Percentiles rank a stretch among this genome's conserved stretches.
These are phyloP conservation scores for Rhodotorula graminis DNA, from an alignment of 768 basidiomycete genomes.

Conservation along the genomic window DNA sequence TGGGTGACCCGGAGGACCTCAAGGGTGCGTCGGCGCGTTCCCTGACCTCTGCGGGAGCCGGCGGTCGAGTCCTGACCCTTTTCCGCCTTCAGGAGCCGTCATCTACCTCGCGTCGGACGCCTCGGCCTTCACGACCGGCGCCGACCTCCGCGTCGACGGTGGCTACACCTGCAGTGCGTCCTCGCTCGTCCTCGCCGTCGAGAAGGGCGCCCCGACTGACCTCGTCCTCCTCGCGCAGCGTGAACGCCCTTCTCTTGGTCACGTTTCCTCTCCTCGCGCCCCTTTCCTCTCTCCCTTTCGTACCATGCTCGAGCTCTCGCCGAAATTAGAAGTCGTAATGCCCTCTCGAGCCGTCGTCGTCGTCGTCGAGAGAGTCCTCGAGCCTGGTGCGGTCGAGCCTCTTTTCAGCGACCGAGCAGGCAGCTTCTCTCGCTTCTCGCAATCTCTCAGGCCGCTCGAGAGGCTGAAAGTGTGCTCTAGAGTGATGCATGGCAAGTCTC, in stretches of 20 bases:
- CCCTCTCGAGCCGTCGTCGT: no score
- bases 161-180: conserved; percentile 1
- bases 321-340: not conserved
- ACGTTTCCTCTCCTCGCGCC: not conserved
- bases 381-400: no score
- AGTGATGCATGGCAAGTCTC: no score
- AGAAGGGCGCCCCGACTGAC: not conserved
- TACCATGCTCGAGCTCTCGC: no score
- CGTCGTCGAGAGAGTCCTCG: no score
- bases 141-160: conserved; percentile 75
- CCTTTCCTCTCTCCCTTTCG: not conserved
- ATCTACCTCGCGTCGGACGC: conserved; percentile 88
- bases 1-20: conserved; percentile 90
- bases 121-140: conserved; percentile 80
- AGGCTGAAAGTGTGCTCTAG: no score
- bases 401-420: no score
- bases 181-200: not conserved
- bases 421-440: no score
- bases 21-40: conserved; percentile 51
- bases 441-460: no score
- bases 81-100: not conserved
- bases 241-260: not conserved
- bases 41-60: no score
- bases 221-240: not conserved
- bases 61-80: no score